Evolutionary conservation across 306 rosid genomes (phyloP), one percentile per base, ranked within the genome.

Genomic region (Trifolium repens): DNA sequence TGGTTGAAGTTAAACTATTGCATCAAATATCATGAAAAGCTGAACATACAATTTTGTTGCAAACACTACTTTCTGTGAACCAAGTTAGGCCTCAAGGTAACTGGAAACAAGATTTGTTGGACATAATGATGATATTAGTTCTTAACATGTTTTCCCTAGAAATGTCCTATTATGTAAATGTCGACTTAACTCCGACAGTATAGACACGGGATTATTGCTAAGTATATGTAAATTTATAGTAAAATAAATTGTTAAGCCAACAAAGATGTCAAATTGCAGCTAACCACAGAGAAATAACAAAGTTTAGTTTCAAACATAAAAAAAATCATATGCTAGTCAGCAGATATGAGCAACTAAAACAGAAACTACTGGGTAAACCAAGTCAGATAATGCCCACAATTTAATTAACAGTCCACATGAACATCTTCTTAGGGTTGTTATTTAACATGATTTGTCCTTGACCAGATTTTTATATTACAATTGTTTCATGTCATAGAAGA

Each of bases 11-110:
- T 44, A 60, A 68, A 58, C 39, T 50, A 14, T 39, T 40, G 50
- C 61, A 72, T 32, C 35, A 78, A 42, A 53, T 71, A 79, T 71
- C 46, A 26, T 53, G 58, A 76, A 76, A 54, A 65, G 19, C 7
- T 76, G 14, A 53, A 62, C 59, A 35, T 9, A 17, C 54, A 42
- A 42, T 40, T 40, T 43, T 79, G 53, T 67, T 54, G 66, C 12
- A 47, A 52, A 72, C 22, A 44, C 27, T 49, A 34, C 19, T 49
- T 63, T 71, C 17, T 78, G 50, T 71, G 10, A 50, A 52, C 71
- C 66, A 76, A 17, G 24, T 42, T 55, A 55, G 8, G 47, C 42
- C 47, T 37, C 24, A 49, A 65, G 34, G 35, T 47, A 62, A 46
- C 50, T 47, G 16, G 24, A 62, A 47, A 47, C 17, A 12, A 74